Base-by-base conservation (phyloP, 768 basidiomycete genomes). In the Coprinopsis sp. region DNA sequence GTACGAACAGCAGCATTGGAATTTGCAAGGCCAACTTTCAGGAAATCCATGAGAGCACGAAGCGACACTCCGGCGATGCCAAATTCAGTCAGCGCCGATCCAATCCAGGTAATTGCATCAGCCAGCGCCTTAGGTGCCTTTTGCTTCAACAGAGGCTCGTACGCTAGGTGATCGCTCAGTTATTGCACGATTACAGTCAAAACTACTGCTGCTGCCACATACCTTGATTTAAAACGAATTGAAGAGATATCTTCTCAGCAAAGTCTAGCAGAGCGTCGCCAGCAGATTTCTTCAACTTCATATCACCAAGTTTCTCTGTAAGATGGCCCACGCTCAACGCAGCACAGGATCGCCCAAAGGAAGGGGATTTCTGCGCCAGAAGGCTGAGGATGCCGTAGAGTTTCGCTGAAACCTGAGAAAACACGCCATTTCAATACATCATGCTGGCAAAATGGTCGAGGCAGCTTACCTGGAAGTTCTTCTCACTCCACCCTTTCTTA, bases 71-170 rank as follows among this genome's bases (percentile, higher is more conserved):
- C 94, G 21, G 80, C 76, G 50, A 93, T 88, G 31, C 96, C 96
- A 61, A 99, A 99, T 47, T 98, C 96, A 14, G 71, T 73, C 25
- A 99, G 66, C 6, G 87, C 85, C 27, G 81, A 77, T 49, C 92
- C 91, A 48, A 96, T 78, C 93, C 95, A 98, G 21, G 73, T 67
- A 37, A 94, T 65, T 2, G 93, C 84, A 61, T 99, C 96, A 0
- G 93, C 91, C 27, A 97, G 76, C 33, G 92, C 91, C 66, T 98
- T 99, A 0, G 96, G 95, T 3, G 96, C 95, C 62, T 99, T 99
- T 62, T 93, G 92, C 65, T 94, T 96, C 23, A 80, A 79, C 57
- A 99, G 68, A 0, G 95, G 87, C 19, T 97, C 96, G 60, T 96
- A 99, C 0, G 83, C 96, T 96, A 50, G 33, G 37, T 27, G 39